Evolutionary conservation across 179 eudicot genomes (phyloP), one percentile per base, ranked within the genome.

Genomic region (Nepenthes alata): DNA sequence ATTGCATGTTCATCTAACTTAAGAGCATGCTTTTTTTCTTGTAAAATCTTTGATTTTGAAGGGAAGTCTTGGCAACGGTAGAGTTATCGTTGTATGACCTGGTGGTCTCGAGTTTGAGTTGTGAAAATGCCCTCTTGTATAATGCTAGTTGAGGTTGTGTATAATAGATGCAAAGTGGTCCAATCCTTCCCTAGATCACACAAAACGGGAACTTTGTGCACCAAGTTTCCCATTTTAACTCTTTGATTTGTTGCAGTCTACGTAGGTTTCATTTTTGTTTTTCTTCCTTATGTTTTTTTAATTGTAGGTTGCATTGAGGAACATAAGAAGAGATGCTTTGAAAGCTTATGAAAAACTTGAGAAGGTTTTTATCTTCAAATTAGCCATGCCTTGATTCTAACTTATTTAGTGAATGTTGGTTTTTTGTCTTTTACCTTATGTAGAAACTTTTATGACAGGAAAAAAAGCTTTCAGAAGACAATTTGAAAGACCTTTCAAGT

Each of bases 391-490:
- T 11, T 57, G 25, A 12, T 56, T 48, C 51, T 41, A 1, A 41
- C 2, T 57, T 38, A 39, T 34, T 10, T 11, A 11, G 7, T 36
- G 55, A 11, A 14, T 48, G 35, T 12, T 11, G 39, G 1, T 15
- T 56, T 49, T 9, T 12, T 54, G 72, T 37, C 16, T 64, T 64
- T 35, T 55, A 51, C 61, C 66, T 55, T 71, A 15, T 25, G 25
- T 25, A 25, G 25, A 25, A 10, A 38, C 53, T 36, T 73, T 11
- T 37, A 57, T 60, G 62, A 54, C 85, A 91, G 98, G 98, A 91
- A 68, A 91, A 91, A 67, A 89, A 89, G 79, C 89, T 91, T 58
- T 91, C 98, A 62, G 93, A 84, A 74, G 98, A 91, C 80, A 86
- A 81, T 58, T 89, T 84, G 69, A 91, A 84, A 74, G 98, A 89